phyloP scores from a whole-genome alignment of 2,329 filamentous ascomycete species.

The Clonostachys byssicola region DNA sequence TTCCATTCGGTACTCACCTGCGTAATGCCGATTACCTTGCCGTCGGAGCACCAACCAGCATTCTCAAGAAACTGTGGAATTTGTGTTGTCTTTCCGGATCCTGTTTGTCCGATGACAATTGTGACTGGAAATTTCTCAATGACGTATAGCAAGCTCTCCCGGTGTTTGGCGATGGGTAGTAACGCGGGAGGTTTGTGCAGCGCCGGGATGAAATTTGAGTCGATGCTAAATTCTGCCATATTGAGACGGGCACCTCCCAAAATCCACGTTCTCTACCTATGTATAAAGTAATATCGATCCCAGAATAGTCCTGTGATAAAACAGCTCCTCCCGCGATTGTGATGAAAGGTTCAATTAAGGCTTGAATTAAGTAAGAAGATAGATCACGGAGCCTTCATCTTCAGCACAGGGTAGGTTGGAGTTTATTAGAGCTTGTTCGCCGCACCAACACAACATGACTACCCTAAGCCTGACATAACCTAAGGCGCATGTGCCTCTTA shows the following conservation, averaged over 20 bases:
- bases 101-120: constrained; percentile 89
- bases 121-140: constrained; percentile 82
- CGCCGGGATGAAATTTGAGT: constrained; percentile 66
- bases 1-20: constrained; percentile 56
- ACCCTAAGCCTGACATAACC: too few relatives aligned
- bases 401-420: background rate
- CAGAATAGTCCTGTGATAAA: too few relatives aligned
- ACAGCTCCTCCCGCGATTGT: too few relatives aligned
- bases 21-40: constrained; percentile 81
- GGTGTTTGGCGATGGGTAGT: constrained; percentile 82
- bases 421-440: background rate
- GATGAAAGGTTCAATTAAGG: too few relatives aligned
- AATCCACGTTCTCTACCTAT: too few relatives aligned
- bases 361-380: too few relatives aligned
- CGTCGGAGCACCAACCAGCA: constrained; percentile 83
- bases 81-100: constrained; percentile 93
- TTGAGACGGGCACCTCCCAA: background rate
- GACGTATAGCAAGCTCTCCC: constrained; percentile 75
- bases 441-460: background rate
- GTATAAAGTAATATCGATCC: too few relatives aligned
- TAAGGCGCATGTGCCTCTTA: too few relatives aligned
- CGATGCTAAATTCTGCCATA: constrained; percentile 55
- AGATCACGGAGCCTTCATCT: background rate
- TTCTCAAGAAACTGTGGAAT: constrained; percentile 87
- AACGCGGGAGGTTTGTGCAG: constrained; percentile 81